phyloP scores from a whole-genome alignment of 495 filamentous ascomycete genomes.

The Aspergillus homomorphus region DNA sequence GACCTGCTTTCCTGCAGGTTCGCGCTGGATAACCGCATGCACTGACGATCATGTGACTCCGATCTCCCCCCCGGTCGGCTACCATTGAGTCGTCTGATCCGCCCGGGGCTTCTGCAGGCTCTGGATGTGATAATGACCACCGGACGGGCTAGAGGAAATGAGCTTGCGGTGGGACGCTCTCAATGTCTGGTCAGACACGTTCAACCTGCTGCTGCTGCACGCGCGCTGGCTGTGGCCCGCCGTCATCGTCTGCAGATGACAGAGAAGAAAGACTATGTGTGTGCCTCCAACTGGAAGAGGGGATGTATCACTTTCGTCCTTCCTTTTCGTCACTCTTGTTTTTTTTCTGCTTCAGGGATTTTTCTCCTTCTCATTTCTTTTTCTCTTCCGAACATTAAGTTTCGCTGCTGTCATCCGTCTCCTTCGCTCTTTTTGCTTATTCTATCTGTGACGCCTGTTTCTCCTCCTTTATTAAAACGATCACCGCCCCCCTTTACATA shows the following conservation, averaged over 20 bases:
- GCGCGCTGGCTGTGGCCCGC: constrained; percentile 21
- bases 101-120: constrained; percentile 12
- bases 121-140: constrained; percentile 16
- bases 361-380: constrained; percentile 6
- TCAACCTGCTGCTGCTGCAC: constrained; percentile 18
- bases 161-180: constrained; percentile 23
- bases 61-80: constrained; percentile 20
- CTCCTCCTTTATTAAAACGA: constrained; percentile 5
- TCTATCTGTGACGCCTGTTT: constrained; percentile 8
- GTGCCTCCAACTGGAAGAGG: neutral
- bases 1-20: constrained; percentile 34
- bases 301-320: constrained; percentile 26
- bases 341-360: constrained; percentile 6
- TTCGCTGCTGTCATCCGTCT: constrained; percentile 12
- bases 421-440: constrained; percentile 17
- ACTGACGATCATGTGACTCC: constrained; percentile 42
- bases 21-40: constrained; percentile 39
- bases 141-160: constrained; percentile 18
- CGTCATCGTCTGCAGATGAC: constrained; percentile 17
- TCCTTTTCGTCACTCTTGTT: constrained; percentile 12
- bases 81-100: constrained; percentile 19
- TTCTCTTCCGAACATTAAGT: constrained; percentile 3
- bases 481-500: constrained; percentile 11
- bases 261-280: constrained; percentile 3
- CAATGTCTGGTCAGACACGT: constrained; percentile 27